Base-by-base conservation (phyloP, 75 land plant genomes). In the Picea sitchensis region DNA sequence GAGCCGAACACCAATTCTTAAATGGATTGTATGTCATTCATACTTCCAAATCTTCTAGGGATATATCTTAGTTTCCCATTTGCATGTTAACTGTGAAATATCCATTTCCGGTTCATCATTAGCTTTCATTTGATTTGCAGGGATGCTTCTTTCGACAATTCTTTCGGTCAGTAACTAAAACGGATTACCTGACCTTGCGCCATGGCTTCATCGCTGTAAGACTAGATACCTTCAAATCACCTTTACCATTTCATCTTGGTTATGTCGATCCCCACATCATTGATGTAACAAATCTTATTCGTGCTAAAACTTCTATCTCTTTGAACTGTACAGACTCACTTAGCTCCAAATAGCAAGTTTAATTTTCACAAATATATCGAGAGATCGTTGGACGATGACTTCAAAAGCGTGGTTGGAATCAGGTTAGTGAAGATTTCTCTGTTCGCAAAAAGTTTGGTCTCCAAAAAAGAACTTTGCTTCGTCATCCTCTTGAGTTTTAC, bases 321-420 rank as follows among this genome's bases (percentile, higher is more conserved):
- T 41, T 71, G 47, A 71, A 20, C 54, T 71, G 23, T 38, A 77
- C 86, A 95, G 98, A 91, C 82, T 18, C 94, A 95, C 82, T 83
- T 92, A 41, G 78, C 90, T 65, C 87, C 88, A 58, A 75, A 75
- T 56, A 87, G 73, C 73, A 88, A 81, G 74, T 89, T 92, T 69
- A 80, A 92, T 73, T 92, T 94, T 62, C 94, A 90, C 12, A 85
- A 86, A 32, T 94, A 94, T 75, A 94, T 94, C 34, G 80, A 58
- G 61, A 89, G 90, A 58, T 84, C 92, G 67, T 84, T 94, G 57
- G 94, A 94, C 41, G 92, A 92, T 76, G 94, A 94, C 76, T 94
- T 94, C 80, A 90, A 86, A 79, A 86, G 86, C 1, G 92, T 94
- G 2, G 92, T 92, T 34, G 94, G 92, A 2, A 92, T 94, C 79